These are phyloP conservation scores for Alternaria burnsii DNA, from an alignment of 2,329 filamentous ascomycete species.

Conservation along the genomic window DNA sequence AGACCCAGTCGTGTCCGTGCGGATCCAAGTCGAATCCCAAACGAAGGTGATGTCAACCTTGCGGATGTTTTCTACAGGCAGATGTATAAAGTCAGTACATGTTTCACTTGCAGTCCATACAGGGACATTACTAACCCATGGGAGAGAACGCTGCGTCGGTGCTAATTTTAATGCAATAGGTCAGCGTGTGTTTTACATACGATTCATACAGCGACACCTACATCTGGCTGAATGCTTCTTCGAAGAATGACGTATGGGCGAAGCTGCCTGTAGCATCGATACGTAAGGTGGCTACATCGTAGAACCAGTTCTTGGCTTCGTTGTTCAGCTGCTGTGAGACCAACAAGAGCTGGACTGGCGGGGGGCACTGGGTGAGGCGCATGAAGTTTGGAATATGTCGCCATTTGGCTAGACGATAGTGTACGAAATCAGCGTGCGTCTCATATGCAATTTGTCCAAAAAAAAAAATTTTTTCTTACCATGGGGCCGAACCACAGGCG, in stretches of 20 bases:
- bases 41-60: conserved; percentile 43
- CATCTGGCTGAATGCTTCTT: conserved; percentile 39
- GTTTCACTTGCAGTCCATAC: not conserved
- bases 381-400: conserved; percentile 47
- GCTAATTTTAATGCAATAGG: not conserved
- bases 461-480: not conserved
- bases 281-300: conserved; percentile 39
- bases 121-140: conserved; percentile 17
- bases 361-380: conserved; percentile 41
- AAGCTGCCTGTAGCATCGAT: conserved; percentile 47
- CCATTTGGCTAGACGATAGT: conserved; percentile 35
- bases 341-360: conserved; percentile 41
- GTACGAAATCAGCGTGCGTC: not conserved
- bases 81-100: not conserved
- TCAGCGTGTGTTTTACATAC: not conserved
- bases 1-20: conserved; percentile 24
- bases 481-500: conserved; percentile 23
- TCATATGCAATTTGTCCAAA: not conserved
- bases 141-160: conserved; percentile 43
- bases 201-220: not conserved
- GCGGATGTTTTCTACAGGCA: conserved; percentile 38
- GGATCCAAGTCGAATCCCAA: conserved; percentile 48
- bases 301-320: conserved; percentile 47
- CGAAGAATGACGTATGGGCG: conserved; percentile 45
- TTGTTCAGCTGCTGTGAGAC: conserved; percentile 38